A percentile compares a stretch with the other conserved stretches of the same genome.
Conservation (phyloP, 2,329 filamentous ascomycete genomes). For the Fusarium acutatum region DNA sequence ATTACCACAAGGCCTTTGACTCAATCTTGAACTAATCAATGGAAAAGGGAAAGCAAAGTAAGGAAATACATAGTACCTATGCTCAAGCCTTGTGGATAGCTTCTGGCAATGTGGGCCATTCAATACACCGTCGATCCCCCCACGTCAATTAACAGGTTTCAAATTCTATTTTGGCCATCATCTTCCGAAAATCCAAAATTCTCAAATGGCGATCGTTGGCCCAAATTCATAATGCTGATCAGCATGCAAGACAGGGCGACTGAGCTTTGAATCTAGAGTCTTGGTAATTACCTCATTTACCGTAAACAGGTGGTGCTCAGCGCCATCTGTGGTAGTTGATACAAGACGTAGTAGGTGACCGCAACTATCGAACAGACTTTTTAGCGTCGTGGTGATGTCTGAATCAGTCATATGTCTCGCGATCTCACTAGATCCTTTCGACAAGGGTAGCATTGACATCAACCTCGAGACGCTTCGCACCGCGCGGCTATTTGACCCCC, state of each 20-base stretch:
- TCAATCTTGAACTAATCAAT: slow-evolving; percentile 3
- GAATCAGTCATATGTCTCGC: slow-evolving; percentile 16
- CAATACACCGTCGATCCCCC: slow-evolving; percentile 5
- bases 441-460: background rate
- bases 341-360: background rate
- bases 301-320: background rate
- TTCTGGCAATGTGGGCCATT: background rate
- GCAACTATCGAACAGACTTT: background rate
- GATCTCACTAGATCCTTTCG: background rate
- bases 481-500: slow-evolving; percentile 19
- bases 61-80: background rate
- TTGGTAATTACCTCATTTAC: background rate
- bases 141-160: slow-evolving; percentile 12
- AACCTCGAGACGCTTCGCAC: slow-evolving; percentile 27
- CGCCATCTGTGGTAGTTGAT: background rate
- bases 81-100: slow-evolving; percentile 1
- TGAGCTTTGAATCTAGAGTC: slow-evolving; percentile 7
- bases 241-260: slow-evolving; percentile 17
- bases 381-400: slow-evolving; percentile 13
- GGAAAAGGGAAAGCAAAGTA: slow-evolving; percentile 6
- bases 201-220: background rate
- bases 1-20: slow-evolving; percentile 1
- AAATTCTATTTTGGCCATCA: slow-evolving; percentile 24
- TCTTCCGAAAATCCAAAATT: slow-evolving; percentile 16
- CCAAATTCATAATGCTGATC: slow-evolving; percentile 27